Percentiles rank a stretch among this genome's conserved stretches.
These are phyloP conservation scores for Psilocybe tampanensis DNA, from an alignment of 768 basidiomycete genomes.

Conservation along the genomic window DNA sequence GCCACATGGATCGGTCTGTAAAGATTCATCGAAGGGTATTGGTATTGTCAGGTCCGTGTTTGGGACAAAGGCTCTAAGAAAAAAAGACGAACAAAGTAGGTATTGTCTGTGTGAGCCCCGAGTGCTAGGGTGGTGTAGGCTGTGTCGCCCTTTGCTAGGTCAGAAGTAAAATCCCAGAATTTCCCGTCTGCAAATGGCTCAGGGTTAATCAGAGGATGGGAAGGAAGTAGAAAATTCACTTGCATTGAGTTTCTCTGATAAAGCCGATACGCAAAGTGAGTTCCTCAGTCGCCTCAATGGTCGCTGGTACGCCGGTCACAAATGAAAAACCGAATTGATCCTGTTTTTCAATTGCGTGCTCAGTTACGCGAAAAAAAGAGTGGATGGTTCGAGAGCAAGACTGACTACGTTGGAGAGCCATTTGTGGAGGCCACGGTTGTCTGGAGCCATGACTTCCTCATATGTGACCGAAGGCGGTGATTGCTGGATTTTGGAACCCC, in stretches of 20 bases:
- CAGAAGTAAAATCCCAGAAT: constrained; percentile 97
- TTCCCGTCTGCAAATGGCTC: constrained; percentile 67
- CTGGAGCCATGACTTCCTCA: constrained; percentile 68
- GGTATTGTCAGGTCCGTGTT: not conserved
- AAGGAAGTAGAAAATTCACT: not conserved
- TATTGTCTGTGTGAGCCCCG: constrained; percentile 76
- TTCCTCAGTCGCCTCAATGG: constrained; percentile 82
- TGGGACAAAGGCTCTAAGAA: not conserved
- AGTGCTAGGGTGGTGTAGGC: constrained; percentile 91
- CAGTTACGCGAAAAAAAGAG: not conserved
- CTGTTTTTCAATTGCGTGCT: constrained; percentile 42
- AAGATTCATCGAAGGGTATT: not conserved
- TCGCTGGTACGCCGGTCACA: constrained; percentile 76
- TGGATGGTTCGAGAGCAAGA: constrained; percentile 16
- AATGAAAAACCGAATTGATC: constrained; percentile 90
- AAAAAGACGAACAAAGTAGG: constrained; percentile 57
- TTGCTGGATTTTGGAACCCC: constrained; percentile 77
- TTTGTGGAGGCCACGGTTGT: constrained; percentile 69
- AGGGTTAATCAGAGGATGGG: not conserved
- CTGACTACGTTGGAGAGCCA: constrained; percentile 83
- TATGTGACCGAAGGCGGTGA: constrained; percentile 77
- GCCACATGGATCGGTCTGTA: constrained; percentile 90
- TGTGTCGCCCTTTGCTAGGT: constrained; percentile 89
- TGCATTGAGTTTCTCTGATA: constrained; percentile 81
- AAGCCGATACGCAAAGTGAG: constrained; percentile 78